A percentile compares a stretch with the other conserved stretches of the same genome.
Evolutionary conservation across 2,329 filamentous ascomycete species (phyloP).

Genomic region (Xylaria hypoxylon): DNA sequence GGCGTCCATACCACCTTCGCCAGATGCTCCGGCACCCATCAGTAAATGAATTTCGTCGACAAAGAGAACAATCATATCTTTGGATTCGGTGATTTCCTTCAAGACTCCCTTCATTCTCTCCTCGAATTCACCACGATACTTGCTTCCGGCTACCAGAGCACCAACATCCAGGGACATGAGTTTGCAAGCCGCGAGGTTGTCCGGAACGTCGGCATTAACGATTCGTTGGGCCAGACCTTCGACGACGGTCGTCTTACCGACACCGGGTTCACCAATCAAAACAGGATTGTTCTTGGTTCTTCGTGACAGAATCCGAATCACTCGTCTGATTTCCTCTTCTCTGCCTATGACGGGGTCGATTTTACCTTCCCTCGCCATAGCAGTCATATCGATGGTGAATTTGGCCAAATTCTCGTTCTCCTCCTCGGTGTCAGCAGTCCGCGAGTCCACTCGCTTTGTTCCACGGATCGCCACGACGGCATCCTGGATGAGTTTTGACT

Average conservation of each 20-base stretch:
- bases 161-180: slow-evolving; percentile 95
- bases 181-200: slow-evolving; percentile 93
- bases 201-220: slow-evolving; percentile 95
- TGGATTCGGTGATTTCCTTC: slow-evolving; percentile 94
- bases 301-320: slow-evolving; percentile 90
- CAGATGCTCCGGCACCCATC: slow-evolving; percentile 95
- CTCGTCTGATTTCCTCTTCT: slow-evolving; percentile 93
- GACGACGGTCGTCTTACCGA: slow-evolving; percentile 97
- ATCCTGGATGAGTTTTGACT: slow-evolving; percentile 87
- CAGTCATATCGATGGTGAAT: slow-evolving; percentile 98
- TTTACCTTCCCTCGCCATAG: slow-evolving; percentile 95
- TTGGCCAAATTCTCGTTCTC: slow-evolving; percentile 97
- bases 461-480: slow-evolving; percentile 93
- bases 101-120: slow-evolving; percentile 99
- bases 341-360: slow-evolving; percentile 97
- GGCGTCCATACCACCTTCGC: slow-evolving; percentile 98
- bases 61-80: slow-evolving; percentile 97
- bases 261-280: slow-evolving; percentile 96
- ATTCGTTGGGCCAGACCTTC: slow-evolving; percentile 96
- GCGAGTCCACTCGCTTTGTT: slow-evolving; percentile 92
- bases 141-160: slow-evolving; percentile 94
- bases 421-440: slow-evolving; percentile 91
- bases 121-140: slow-evolving; percentile 98
- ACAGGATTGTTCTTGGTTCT: slow-evolving; percentile 99
- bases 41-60: slow-evolving; percentile 99